Evolutionary conservation across 2,329 filamentous ascomycete species (phyloP).

Genomic region (Clonostachys chloroleuca): DNA sequence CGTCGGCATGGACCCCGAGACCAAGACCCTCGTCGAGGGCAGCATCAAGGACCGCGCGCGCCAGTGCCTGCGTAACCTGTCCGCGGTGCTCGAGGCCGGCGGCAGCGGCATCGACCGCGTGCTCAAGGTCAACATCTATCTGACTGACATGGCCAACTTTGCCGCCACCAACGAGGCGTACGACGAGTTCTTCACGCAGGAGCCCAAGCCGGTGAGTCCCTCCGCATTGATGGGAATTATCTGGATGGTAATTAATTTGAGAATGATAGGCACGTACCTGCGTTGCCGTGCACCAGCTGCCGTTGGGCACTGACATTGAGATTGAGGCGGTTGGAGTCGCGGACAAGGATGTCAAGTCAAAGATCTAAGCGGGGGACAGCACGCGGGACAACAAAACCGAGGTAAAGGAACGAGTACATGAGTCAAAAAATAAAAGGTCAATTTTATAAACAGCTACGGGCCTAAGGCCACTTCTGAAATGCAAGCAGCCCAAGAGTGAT

Average conservation of each 20-base stretch:
- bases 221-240: neutral
- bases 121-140: slow-evolving; percentile 64
- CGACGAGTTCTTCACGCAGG: slow-evolving; percentile 37
- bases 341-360: neutral
- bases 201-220: slow-evolving; percentile 38
- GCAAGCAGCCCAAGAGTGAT: slow-evolving; percentile 10
- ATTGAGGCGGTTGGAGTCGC: slow-evolving; percentile 45
- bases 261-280: slow-evolving; percentile 49
- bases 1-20: slow-evolving; percentile 53
- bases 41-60: slow-evolving; percentile 44
- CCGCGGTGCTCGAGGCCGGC: slow-evolving; percentile 54
- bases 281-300: slow-evolving; percentile 70
- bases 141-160: slow-evolving; percentile 63
- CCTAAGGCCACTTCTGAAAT: too few relatives aligned
- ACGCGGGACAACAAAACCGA: too few relatives aligned
- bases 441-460: too few relatives aligned
- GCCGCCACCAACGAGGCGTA: slow-evolving; percentile 53
- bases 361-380: neutral
- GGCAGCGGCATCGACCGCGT: slow-evolving; percentile 55
- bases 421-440: too few relatives aligned
- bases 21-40: slow-evolving; percentile 47
- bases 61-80: slow-evolving; percentile 55
- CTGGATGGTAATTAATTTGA: neutral
- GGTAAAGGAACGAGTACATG: too few relatives aligned
- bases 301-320: slow-evolving; percentile 67